These are phyloP conservation scores for Cudoniella acicularis DNA, from an alignment of 495 filamentous ascomycete species.

Conservation along the genomic window DNA sequence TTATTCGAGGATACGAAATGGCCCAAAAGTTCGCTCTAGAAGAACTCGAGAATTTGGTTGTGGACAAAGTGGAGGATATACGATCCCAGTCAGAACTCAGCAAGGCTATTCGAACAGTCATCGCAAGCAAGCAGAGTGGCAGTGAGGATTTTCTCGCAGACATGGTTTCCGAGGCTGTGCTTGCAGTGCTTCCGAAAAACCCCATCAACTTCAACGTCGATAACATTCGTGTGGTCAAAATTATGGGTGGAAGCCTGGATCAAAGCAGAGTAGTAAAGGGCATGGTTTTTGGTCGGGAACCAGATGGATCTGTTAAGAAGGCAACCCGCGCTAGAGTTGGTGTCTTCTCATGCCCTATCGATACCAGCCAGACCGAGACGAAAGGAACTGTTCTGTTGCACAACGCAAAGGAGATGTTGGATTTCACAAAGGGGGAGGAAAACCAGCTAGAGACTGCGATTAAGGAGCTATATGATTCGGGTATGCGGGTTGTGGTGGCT, in stretches of 20 bases:
- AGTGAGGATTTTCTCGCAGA: slow-evolving; percentile 81
- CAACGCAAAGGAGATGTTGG: slow-evolving; percentile 96
- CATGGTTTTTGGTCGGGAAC: slow-evolving; percentile 96
- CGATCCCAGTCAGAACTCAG: slow-evolving; percentile 73
- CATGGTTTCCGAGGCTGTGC: slow-evolving; percentile 88
- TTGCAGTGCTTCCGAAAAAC: slow-evolving; percentile 94
- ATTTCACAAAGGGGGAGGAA: slow-evolving; percentile 98
- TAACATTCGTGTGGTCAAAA: slow-evolving; percentile 98
- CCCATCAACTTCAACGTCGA: slow-evolving; percentile 99
- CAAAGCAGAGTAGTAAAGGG: slow-evolving; percentile 94
- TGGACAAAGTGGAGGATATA: slow-evolving; percentile 87
- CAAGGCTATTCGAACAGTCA: slow-evolving; percentile 93
- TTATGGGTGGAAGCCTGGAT: slow-evolving; percentile 94
- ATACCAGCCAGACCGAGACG: slow-evolving; percentile 94
- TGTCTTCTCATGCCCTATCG: slow-evolving; percentile 94
- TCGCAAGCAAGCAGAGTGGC: slow-evolving; percentile 95
- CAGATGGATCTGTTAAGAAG: slow-evolving; percentile 86
- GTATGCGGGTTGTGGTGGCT: slow-evolving; percentile 85
- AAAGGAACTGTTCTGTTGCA: slow-evolving; percentile 99
- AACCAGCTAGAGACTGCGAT: slow-evolving; percentile 81
- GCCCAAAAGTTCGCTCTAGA: slow-evolving; percentile 85
- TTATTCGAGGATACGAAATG: slow-evolving; percentile 92
- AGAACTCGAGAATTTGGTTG: slow-evolving; percentile 78
- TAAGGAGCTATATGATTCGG: slow-evolving; percentile 94
- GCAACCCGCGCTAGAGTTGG: slow-evolving; percentile 91